phyloP scores from a whole-genome alignment of 768 basidiomycete genomes.

The Cystofilobasidium macerans region DNA sequence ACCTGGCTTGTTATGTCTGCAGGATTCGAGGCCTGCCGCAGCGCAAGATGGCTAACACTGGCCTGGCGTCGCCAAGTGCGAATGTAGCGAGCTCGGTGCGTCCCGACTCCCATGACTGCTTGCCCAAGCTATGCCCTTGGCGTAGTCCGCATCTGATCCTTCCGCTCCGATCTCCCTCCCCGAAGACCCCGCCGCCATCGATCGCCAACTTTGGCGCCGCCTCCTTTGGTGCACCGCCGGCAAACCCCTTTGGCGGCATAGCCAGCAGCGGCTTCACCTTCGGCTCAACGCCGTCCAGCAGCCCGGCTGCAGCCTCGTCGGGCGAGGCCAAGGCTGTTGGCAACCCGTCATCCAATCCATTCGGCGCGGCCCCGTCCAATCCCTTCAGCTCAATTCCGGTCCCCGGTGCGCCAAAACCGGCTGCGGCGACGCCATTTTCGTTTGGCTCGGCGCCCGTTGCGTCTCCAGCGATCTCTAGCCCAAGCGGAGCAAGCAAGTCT shows the following conservation, averaged over 20 bases:
- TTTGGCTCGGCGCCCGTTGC: conserved; percentile 1
- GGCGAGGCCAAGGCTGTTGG: background rate
- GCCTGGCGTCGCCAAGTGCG: background rate
- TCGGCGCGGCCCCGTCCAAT: conserved; percentile 3
- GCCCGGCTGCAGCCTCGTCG: conserved; percentile 8
- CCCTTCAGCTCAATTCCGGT: conserved; percentile 15
- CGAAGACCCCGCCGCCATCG: background rate
- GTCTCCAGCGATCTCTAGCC: background rate
- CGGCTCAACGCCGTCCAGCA: conserved; percentile 14
- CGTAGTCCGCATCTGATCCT: background rate
- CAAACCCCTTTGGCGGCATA: conserved; percentile 12
- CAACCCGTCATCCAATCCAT: conserved; percentile 5
- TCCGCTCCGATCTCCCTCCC: background rate
- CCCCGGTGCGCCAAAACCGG: conserved; percentile 12
- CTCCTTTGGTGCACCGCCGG: background rate
- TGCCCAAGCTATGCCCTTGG: no score
- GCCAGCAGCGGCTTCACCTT: conserved; percentile 2
- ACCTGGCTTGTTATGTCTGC: background rate
- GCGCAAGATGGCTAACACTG: conserved; percentile 3
- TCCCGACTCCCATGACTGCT: background rate
- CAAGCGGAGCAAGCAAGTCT: background rate
- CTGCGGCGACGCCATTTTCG: conserved; percentile 1
- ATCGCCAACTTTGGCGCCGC: conserved; percentile 10
- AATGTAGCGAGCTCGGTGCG: conserved; percentile 1
- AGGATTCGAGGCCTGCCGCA: conserved; percentile 23